A percentile compares a stretch with the other conserved stretches of the same genome.
Evolutionary conservation across 768 basidiomycete species (phyloP).

Genomic region (Collybiopsis luxurians): DNA sequence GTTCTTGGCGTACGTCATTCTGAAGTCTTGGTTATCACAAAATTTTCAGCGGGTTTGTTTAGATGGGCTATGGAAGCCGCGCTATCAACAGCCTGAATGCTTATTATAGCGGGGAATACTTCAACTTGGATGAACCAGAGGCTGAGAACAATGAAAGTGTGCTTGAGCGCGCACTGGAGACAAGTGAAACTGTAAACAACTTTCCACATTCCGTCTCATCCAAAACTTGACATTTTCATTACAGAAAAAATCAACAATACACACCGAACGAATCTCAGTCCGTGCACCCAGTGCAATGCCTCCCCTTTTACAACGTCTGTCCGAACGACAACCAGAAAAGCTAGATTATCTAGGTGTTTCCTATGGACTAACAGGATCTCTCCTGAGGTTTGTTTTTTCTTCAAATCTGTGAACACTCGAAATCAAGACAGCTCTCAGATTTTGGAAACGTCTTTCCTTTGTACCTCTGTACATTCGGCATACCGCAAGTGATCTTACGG

Average conservation of each 20-base stretch:
- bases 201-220: conserved; percentile 10
- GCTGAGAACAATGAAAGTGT: conserved; percentile 24
- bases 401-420: neutral
- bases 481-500: conserved; percentile 91
- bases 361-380: conserved; percentile 85
- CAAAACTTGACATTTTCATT: conserved; percentile 24
- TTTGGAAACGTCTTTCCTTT: conserved; percentile 95
- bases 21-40: conserved; percentile 7
- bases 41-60: too few relatives aligned
- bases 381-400: conserved; percentile 56
- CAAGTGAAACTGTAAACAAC: conserved; percentile 27
- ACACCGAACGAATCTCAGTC: conserved; percentile 76
- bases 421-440: conserved; percentile 38
- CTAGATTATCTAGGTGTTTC: conserved; percentile 96
- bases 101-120: conserved; percentile 92
- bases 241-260: conserved; percentile 37
- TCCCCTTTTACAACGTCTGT: conserved; percentile 85
- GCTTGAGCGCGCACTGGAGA: neutral
- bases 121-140: conserved; percentile 75
- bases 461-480: conserved; percentile 92
- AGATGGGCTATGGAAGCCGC: conserved; percentile 98
- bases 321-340: conserved; percentile 84
- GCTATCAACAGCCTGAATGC: conserved; percentile 84
- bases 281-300: conserved; percentile 82
- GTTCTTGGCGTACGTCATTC: conserved; percentile 71